Percentiles rank a stretch among this genome's conserved stretches.
These are phyloP conservation scores for Salix viminalis DNA, from an alignment of 345 rosid genomes.

Conservation along the genomic window DNA sequence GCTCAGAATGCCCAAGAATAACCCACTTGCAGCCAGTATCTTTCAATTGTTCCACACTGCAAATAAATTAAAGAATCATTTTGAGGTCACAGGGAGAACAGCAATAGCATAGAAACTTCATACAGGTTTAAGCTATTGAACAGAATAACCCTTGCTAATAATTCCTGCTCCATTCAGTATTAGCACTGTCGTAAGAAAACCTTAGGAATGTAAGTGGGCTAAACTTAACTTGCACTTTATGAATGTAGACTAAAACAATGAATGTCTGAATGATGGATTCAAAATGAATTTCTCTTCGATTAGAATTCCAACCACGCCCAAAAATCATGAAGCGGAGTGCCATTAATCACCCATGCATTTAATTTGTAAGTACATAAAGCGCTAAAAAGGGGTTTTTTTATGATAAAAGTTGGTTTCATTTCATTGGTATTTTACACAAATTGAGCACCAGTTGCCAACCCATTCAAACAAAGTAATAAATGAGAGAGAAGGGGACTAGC, in stretches of 20 bases:
- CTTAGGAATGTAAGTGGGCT: neutral
- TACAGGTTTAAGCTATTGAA: neutral
- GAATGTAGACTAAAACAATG: neutral
- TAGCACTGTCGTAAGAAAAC: neutral
- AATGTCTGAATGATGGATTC: neutral
- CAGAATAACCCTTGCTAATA: neutral
- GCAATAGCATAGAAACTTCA: neutral
- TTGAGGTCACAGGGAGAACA: neutral
- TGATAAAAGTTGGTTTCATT: neutral
- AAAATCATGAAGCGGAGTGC: neutral
- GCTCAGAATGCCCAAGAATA: constrained; percentile 94
- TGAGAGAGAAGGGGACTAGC: constrained; percentile 1
- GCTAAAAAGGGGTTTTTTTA: neutral
- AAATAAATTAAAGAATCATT: constrained; percentile 6
- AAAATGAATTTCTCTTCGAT: neutral
- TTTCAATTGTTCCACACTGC: constrained; percentile 86
- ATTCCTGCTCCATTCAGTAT: neutral
- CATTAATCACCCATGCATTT: neutral
- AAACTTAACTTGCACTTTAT: neutral
- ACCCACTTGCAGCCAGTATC: constrained; percentile 97
- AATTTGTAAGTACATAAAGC: neutral
- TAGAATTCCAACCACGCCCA: neutral
- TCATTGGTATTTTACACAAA: neutral
- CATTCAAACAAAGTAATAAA: neutral
- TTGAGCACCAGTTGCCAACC: neutral